These are phyloP conservation scores for Coleophoma eucalyptorum DNA, from an alignment of 2,329 filamentous ascomycete species.

Conservation along the genomic window DNA sequence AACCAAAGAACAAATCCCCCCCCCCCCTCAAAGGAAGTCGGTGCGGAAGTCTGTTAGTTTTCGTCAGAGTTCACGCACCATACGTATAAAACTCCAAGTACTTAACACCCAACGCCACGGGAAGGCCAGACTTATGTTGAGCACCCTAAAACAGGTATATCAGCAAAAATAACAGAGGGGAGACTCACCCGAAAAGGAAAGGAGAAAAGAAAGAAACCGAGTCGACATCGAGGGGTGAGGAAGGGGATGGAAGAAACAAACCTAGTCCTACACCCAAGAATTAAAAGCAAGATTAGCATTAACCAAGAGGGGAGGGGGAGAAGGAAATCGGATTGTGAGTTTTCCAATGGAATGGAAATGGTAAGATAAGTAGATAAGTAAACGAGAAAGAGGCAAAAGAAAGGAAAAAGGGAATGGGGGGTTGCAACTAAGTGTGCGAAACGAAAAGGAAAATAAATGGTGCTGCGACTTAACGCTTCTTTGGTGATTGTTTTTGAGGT, in stretches of 20 bases:
- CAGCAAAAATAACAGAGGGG: neutral
- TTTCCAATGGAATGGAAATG: neutral
- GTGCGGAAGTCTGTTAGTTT: too few relatives aligned
- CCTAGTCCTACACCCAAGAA: neutral
- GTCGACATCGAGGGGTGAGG: too few relatives aligned
- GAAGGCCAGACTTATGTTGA: neutral
- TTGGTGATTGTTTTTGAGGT: neutral
- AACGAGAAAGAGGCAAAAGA: neutral
- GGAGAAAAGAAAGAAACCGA: too few relatives aligned
- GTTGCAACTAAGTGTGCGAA: neutral
- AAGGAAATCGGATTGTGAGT: neutral
- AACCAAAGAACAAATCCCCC: too few relatives aligned
- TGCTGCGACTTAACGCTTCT: neutral
- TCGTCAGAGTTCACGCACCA: too few relatives aligned
- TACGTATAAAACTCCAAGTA: too few relatives aligned
- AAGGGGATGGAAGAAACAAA: neutral
- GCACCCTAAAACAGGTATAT: neutral
- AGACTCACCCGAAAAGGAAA: neutral
- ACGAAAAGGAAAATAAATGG: neutral
- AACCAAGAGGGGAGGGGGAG: neutral
- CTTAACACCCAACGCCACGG: neutral
- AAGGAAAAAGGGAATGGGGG: neutral
- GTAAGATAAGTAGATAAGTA: neutral
- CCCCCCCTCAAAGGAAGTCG: too few relatives aligned
- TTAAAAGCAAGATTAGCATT: neutral